Evolutionary conservation across 2,329 filamentous ascomycete species (phyloP), one percentile per base, ranked within the genome.

Genomic region (Epichloe uncinata): DNA sequence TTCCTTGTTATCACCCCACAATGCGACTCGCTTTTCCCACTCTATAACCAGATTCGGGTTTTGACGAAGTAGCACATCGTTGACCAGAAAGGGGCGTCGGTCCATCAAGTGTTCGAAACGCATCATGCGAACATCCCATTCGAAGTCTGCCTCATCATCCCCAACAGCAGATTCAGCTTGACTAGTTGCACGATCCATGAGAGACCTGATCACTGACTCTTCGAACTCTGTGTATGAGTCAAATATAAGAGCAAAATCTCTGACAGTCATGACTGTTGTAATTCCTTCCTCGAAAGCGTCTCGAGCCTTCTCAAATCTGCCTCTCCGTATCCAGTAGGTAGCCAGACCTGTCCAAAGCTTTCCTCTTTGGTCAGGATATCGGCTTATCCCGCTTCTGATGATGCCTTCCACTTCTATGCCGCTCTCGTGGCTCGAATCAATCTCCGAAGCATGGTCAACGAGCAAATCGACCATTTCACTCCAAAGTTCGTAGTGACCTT

Each of bases 71-170:
- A 97, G 73, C 16, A 98, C 93, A 63, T 98, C 93, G 66, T 98
- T 98, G 45, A 98, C 79, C 44, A 98, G 75, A 71, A 98, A 98
- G 4, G 93, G 91, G 49, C 93, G 79, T 48, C 93, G 82, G 66
- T 98, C 91, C 91, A 98, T 97, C 49, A 98, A 75, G 61, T 96
- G 90, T 67, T 98, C 93, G 60, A 98, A 98, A 49, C 93, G 83
- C 78, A 96, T 84, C 89, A 98, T 95, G 47, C 90, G 82, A 57
- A 97, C 88, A 64, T 98, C 94, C 33, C 98, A 77, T 60, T 97
- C 91, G 53, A 94, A 87, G 64, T 98, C 93, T 11, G 89, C 86
- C 54, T 89, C 82, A 55, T 91, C 82, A 60, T 97, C 84, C 2
- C 83, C 66, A 42, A 81, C 75, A 11, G 84, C 87, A 60, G 89